phyloP scores from a whole-genome alignment of 805 yeast species.

The Kodamaea fukazawae region DNA sequence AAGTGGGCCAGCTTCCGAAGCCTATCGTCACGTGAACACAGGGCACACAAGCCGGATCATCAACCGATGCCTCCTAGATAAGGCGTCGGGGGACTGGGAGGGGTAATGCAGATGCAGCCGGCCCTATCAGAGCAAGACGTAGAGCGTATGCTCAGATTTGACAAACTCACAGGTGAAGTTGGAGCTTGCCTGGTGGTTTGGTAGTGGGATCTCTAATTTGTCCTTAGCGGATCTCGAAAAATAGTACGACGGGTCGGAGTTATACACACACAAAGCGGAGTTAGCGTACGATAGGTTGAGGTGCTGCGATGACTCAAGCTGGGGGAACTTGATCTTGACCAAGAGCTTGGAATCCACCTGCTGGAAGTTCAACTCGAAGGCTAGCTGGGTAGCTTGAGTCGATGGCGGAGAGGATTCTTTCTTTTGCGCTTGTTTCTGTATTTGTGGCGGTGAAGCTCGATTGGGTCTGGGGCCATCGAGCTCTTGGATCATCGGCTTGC shows the following conservation, averaged over 20 bases:
- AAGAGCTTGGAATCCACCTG: slow-evolving; percentile 6
- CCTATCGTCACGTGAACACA: too few species aligned
- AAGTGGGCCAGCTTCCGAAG: too few species aligned
- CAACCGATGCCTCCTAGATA: too few species aligned
- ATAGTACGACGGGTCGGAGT: slow-evolving; percentile 13
- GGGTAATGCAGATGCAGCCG: too few species aligned
- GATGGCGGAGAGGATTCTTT: neutral
- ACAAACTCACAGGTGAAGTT: slow-evolving; percentile 14
- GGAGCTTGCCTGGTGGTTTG: slow-evolving; percentile 3
- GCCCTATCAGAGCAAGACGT: slow-evolving; percentile 15
- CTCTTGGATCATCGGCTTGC: slow-evolving; percentile 55
- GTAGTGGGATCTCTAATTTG: slow-evolving; percentile 12
- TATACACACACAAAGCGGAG: slow-evolving; percentile 10
- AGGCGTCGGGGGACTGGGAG: too few species aligned
- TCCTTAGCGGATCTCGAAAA: slow-evolving; percentile 11
- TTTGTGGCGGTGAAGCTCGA: neutral
- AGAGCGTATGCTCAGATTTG: slow-evolving; percentile 14
- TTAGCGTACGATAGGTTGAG: slow-evolving; percentile 11
- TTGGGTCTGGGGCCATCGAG: slow-evolving; percentile 24
- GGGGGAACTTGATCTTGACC: slow-evolving; percentile 18
- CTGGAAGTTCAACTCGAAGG: slow-evolving; percentile 6
- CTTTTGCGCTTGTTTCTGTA: neutral
- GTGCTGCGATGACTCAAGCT: slow-evolving; percentile 12
- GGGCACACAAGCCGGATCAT: too few species aligned
- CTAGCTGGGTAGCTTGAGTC: neutral